Base-by-base conservation (phyloP, 192 early-diverging fungal species). In the Gaertneriomyces sp. region DNA sequence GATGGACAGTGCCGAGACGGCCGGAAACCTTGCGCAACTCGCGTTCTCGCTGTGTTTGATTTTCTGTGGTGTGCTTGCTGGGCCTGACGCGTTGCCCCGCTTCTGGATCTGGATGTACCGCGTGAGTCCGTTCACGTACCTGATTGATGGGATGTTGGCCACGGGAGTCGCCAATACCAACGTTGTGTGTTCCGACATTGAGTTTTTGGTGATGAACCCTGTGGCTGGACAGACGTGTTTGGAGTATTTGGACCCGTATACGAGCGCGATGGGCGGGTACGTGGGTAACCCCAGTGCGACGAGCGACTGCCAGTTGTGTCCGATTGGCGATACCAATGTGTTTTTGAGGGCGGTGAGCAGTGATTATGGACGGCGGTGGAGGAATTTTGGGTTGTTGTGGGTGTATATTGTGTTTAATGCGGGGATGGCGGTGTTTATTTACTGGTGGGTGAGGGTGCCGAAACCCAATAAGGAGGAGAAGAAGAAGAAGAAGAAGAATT, bases 21-120 rank as follows among this genome's bases (percentile, higher is more conserved):
- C 62, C 0, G 62, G 62, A 54, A 17, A 64, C 10, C 7, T 64
- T 3, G 62, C 25, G 10, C 51, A 64, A 47, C n/a, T 64, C 1
- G 62, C 25, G 0, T 64, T 54, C 41, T 53, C 62, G 19, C 49
- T 64, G 11, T 64, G 62, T 43, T 40, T 64, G 7, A 64, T 64
- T 39, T 64, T 64, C 52, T 64, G 62, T 52, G 62, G 62, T 33
- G 25, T 33, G 2, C 2, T 33, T 0, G 25, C 25, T 33, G 25
- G 25, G 2, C 25, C 25, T 42, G 42, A 64, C 14, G 63, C 71
- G 0, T 88, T 91, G 86, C 82, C 83, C 14, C 72, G 72, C 39
- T 89, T 89, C 76, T 89, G 87, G 83, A 78, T 79, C 33, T 89
- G 88, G 87, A 83, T 89, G 77, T 89, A 88, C 61, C 84, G 81